Percentiles rank a stretch among this genome's conserved stretches.
phyloP scores from a whole-genome alignment of 1,139 yeast genomes.

The Kazachstania sp. region DNA sequence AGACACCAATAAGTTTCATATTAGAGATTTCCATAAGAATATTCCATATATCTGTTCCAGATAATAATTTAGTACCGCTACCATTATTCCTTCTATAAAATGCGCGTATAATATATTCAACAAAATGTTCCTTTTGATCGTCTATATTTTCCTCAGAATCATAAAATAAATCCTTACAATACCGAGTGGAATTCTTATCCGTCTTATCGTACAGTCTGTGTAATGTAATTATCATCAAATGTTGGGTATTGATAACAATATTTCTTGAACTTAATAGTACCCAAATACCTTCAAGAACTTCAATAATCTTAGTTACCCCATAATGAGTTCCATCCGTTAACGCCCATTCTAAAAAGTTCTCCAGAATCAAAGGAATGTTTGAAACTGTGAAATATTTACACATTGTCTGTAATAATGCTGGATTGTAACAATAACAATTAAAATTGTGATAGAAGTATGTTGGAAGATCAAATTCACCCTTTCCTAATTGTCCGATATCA shows the following conservation, averaged over 20 bases:
- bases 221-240: neutral
- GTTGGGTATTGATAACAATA: neutral
- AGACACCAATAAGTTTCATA: constrained; percentile 13
- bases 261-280: neutral
- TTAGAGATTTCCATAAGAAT: constrained; percentile 12
- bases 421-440: constrained; percentile 12
- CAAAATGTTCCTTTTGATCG: neutral
- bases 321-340: constrained; percentile 4
- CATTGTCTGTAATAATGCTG: constrained; percentile 11
- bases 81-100: neutral
- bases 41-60: constrained; percentile 20
- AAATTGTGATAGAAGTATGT: constrained; percentile 12
- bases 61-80: constrained; percentile 9
- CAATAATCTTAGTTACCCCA: neutral
- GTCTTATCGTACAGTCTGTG: neutral
- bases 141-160: neutral
- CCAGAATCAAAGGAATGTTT: constrained; percentile 11
- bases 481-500: neutral
- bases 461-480: constrained; percentile 10
- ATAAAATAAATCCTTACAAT: neutral
- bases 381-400: constrained; percentile 10
- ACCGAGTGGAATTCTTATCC: neutral
- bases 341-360: constrained; percentile 18
- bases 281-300: neutral
- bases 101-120: neutral